A percentile compares a stretch with the other conserved stretches of the same genome.
These are phyloP conservation scores for Hypoxylon lienhwacheense DNA, from an alignment of 495 filamentous ascomycete species.

Conservation along the genomic window DNA sequence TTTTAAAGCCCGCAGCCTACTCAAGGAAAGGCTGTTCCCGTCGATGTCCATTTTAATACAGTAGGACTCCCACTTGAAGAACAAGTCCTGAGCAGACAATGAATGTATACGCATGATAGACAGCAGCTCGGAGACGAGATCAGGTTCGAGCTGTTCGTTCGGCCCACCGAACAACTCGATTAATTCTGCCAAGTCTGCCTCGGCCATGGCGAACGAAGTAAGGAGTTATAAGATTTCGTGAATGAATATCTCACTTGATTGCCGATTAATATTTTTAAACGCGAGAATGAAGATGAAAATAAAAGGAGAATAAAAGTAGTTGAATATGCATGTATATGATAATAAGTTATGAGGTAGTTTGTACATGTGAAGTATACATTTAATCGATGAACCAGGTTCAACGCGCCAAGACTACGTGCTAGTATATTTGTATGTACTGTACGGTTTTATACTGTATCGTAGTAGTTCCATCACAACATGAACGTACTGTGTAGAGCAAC, in stretches of 20 bases:
- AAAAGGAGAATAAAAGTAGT: neutral
- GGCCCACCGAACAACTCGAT: slow-evolving; percentile 68
- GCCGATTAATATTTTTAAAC: neutral
- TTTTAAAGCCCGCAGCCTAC: slow-evolving; percentile 74
- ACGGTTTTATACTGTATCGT: too few relatives aligned
- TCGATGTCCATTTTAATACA: slow-evolving; percentile 84
- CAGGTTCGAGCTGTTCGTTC: slow-evolving; percentile 57
- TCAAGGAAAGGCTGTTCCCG: slow-evolving; percentile 67
- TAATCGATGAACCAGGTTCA: too few relatives aligned
- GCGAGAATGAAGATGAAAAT: neutral
- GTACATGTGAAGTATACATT: too few relatives aligned
- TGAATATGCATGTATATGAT: too few relatives aligned
- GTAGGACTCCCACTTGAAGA: slow-evolving; percentile 98
- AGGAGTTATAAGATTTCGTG: too few relatives aligned
- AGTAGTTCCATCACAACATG: too few relatives aligned
- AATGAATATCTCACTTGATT: too few relatives aligned
- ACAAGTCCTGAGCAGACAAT: slow-evolving; percentile 77
- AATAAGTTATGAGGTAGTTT: too few relatives aligned
- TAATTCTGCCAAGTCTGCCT: slow-evolving; percentile 58
- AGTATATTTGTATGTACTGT: too few relatives aligned
- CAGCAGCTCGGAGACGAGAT: slow-evolving; percentile 75
- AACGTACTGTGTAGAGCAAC: too few relatives aligned
- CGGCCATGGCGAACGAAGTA: slow-evolving; percentile 50
- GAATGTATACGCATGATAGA: slow-evolving; percentile 82
- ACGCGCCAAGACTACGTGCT: too few relatives aligned